These are phyloP conservation scores for Meyerozyma smithsonii DNA, from an alignment of 1,139 yeast genomes.

Conservation along the genomic window DNA sequence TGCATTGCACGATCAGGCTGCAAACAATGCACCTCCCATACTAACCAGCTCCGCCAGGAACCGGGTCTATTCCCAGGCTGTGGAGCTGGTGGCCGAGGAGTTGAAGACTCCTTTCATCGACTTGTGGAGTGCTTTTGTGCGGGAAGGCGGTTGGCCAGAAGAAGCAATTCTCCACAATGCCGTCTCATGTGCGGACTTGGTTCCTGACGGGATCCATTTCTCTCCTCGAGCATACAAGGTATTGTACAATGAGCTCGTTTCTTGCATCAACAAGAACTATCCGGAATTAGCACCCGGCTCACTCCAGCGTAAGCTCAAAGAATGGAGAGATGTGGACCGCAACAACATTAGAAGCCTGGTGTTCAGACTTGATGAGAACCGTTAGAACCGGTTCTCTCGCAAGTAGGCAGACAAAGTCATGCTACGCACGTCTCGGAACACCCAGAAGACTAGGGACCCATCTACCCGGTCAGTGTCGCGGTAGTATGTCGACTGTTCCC, in stretches of 20 bases:
- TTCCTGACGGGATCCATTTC: constrained; percentile 66
- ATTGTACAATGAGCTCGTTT: constrained; percentile 38
- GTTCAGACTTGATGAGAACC: not conserved
- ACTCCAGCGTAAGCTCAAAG: constrained; percentile 27
- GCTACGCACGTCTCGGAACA: constrained; percentile 1
- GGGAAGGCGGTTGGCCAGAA: constrained; percentile 16
- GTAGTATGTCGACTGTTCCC: not conserved
- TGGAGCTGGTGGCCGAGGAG: constrained; percentile 40
- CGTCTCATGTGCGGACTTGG: constrained; percentile 15
- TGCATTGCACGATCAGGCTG: constrained; percentile 44
- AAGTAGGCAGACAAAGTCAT: not conserved
- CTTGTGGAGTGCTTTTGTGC: constrained; percentile 42
- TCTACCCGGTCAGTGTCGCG: not conserved
- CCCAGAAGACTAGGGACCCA: constrained; percentile 1
- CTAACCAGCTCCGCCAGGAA: constrained; percentile 17
- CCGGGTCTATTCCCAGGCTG: constrained; percentile 46
- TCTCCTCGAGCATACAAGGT: constrained; percentile 56
- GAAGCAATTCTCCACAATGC: constrained; percentile 13
- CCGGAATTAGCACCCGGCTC: constrained; percentile 45
- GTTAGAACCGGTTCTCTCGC: not conserved
- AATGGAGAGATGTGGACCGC: constrained; percentile 31
- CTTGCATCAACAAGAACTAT: constrained; percentile 33
- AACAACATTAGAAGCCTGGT: not conserved
- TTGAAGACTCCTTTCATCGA: constrained; percentile 49
- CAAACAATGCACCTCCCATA: not conserved